These are phyloP conservation scores for Telopea speciosissima DNA, from an alignment of 177 flowering plant genomes.

Conservation along the genomic window DNA sequence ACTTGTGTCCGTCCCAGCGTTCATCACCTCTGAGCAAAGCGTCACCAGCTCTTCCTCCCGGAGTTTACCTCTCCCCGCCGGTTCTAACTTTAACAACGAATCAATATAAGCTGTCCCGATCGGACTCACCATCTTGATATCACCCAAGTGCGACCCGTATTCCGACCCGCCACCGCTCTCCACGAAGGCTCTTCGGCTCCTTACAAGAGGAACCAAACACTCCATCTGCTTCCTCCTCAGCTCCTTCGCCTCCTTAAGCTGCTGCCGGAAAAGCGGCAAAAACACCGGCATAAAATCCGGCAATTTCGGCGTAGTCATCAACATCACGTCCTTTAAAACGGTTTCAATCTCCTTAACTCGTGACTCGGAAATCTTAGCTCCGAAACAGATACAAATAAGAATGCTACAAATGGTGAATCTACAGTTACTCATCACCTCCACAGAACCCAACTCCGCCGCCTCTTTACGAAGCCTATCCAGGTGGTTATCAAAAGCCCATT, in stretches of 20 bases:
- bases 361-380: slow-evolving; percentile 52
- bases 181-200: slow-evolving; percentile 41
- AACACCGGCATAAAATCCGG: slow-evolving; percentile 83
- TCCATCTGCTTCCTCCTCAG: slow-evolving; percentile 62
- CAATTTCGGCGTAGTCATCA: slow-evolving; percentile 60
- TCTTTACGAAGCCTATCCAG: slow-evolving; percentile 42
- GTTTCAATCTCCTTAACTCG: slow-evolving; percentile 52
- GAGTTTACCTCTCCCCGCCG: slow-evolving; percentile 34
- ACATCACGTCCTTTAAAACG: slow-evolving; percentile 73
- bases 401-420: slow-evolving; percentile 68
- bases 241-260: slow-evolving; percentile 45
- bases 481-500: slow-evolving; percentile 69
- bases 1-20: slow-evolving; percentile 89
- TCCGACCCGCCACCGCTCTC: slow-evolving; percentile 19
- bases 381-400: slow-evolving; percentile 73
- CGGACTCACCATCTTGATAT: slow-evolving; percentile 48
- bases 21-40: slow-evolving; percentile 66
- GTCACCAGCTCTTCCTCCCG: slow-evolving; percentile 78
- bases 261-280: slow-evolving; percentile 55
- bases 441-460: slow-evolving; percentile 33
- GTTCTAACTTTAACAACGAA: slow-evolving; percentile 53
- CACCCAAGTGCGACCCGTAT: not conserved
- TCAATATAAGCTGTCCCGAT: slow-evolving; percentile 80
- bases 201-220: slow-evolving; percentile 54
- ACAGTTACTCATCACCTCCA: slow-evolving; percentile 75